Evolutionary conservation across 2,329 filamentous ascomycete genomes (phyloP).

Genomic region (Trichothecium roseum): DNA sequence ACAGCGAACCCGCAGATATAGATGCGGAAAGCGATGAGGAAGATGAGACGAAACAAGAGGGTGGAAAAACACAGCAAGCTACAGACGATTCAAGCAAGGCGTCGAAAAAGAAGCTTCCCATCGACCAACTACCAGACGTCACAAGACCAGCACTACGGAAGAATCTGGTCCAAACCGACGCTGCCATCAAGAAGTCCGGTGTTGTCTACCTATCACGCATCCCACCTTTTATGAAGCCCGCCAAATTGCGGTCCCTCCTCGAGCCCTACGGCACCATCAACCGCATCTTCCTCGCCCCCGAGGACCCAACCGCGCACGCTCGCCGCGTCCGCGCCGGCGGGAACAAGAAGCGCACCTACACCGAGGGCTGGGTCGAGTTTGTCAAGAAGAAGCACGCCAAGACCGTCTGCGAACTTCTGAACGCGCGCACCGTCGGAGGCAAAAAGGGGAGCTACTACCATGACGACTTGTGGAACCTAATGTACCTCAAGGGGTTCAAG

Average conservation of each 20-base stretch:
- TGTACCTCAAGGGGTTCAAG: slow-evolving; percentile 76
- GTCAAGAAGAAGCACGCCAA: slow-evolving; percentile 66
- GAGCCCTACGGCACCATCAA: slow-evolving; percentile 66
- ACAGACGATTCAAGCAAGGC: slow-evolving; percentile 8
- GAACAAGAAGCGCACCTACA: slow-evolving; percentile 74
- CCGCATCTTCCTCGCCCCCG: slow-evolving; percentile 69
- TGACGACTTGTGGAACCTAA: slow-evolving; percentile 78
- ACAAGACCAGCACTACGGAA: slow-evolving; percentile 37
- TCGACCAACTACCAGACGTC: neutral
- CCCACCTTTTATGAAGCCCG: slow-evolving; percentile 81
- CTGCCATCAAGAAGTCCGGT: slow-evolving; percentile 61
- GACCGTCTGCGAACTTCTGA: slow-evolving; percentile 63
- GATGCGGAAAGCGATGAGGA: slow-evolving; percentile 13
- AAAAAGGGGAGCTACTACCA: slow-evolving; percentile 78
- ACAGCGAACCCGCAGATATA: slow-evolving; percentile 15
- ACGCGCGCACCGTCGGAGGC: slow-evolving; percentile 68
- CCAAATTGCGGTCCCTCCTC: slow-evolving; percentile 65
- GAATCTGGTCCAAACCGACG: slow-evolving; percentile 55
- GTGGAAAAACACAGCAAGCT: slow-evolving; percentile 7
- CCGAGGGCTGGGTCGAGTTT: slow-evolving; percentile 84
- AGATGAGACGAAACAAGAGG: slow-evolving; percentile 12
- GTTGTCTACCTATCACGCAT: slow-evolving; percentile 77
- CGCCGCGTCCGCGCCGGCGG: slow-evolving; percentile 62
- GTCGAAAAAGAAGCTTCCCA: slow-evolving; percentile 10
- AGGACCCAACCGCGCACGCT: slow-evolving; percentile 56